A percentile compares a stretch with the other conserved stretches of the same genome.
Conservation (phyloP, 2,329 filamentous ascomycete species). For the Cytospora chrysosperma region DNA sequence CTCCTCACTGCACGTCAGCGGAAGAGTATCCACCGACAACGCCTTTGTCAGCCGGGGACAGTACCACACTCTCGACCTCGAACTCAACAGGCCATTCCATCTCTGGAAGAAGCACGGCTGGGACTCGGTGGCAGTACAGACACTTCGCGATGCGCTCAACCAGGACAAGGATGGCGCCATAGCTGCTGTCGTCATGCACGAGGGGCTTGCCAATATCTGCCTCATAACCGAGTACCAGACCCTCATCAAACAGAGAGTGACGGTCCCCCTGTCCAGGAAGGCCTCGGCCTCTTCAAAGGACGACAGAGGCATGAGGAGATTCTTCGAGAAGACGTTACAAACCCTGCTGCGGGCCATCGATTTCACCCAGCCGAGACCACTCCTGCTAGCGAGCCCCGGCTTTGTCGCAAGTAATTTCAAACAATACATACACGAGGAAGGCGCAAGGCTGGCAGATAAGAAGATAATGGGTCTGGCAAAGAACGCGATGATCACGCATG, state of each 20-base stretch:
- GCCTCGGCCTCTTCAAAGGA: constrained; percentile 63
- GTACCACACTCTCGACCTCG: constrained; percentile 71
- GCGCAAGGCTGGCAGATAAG: constrained; percentile 62
- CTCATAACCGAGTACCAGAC: constrained; percentile 79
- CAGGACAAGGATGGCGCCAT: constrained; percentile 78
- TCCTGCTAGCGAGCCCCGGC: constrained; percentile 85
- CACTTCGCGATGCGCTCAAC: constrained; percentile 75
- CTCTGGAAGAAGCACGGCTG: constrained; percentile 82
- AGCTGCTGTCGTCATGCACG: constrained; percentile 91
- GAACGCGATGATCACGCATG: constrained; percentile 73
- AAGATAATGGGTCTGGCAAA: constrained; percentile 61
- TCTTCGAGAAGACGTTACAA: constrained; percentile 74
- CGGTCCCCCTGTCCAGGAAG: constrained; percentile 67
- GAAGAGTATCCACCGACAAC: constrained; percentile 54
- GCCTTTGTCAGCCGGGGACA: constrained; percentile 52
- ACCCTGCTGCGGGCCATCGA: constrained; percentile 78
- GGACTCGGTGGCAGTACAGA: constrained; percentile 83
- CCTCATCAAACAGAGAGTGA: constrained; percentile 68
- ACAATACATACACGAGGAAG: constrained; percentile 66
- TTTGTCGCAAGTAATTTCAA: constrained; percentile 83
- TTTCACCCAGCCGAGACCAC: constrained; percentile 65
- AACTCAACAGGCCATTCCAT: constrained; percentile 83
- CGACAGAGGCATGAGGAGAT: constrained; percentile 69
- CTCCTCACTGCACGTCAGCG: constrained; percentile 56
- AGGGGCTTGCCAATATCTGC: constrained; percentile 80